phyloP scores from a whole-genome alignment of 2,329 filamentous ascomycete species.

The Nemania sp. region DNA sequence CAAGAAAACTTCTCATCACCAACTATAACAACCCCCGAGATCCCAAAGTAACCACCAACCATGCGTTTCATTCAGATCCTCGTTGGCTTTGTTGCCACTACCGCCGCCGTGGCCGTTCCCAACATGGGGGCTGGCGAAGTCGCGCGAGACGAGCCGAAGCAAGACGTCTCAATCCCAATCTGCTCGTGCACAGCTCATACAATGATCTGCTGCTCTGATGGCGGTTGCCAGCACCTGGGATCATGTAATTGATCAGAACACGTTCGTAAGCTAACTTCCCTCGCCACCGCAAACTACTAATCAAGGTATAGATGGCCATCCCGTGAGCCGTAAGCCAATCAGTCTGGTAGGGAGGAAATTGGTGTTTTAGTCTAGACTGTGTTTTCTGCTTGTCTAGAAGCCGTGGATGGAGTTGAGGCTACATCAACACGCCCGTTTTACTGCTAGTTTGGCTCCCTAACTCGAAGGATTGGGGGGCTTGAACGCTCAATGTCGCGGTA shows the following conservation, averaged over 20 bases:
- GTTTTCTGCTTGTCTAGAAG: background rate
- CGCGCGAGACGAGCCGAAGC: background rate
- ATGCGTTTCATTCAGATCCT: slow-evolving; percentile 25
- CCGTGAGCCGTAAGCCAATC: background rate
- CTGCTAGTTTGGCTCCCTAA: too few species aligned
- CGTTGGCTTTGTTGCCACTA: slow-evolving; percentile 8
- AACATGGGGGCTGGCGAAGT: background rate
- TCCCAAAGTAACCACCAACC: background rate
- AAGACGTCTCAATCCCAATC: slow-evolving; percentile 27
- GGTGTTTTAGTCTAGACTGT: background rate
- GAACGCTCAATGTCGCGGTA: background rate
- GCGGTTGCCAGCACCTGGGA: slow-evolving; percentile 19
- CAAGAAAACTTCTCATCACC: background rate
- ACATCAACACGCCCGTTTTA: background rate
- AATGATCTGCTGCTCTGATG: slow-evolving; percentile 33
- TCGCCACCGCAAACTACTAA: background rate
- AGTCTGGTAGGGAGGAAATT: background rate
- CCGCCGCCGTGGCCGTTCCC: slow-evolving; percentile 11
- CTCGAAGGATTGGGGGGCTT: background rate
- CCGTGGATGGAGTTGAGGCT: too few species aligned
- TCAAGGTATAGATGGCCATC: background rate
- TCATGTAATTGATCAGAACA: slow-evolving; percentile 11
- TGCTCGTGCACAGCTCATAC: slow-evolving; percentile 24
- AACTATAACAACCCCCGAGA: background rate
- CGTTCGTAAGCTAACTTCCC: slow-evolving; percentile 9